A percentile compares a stretch with the other conserved stretches of the same genome.
Conservation (phyloP, 2,329 filamentous ascomycete species). For the Claviceps spartinae region DNA sequence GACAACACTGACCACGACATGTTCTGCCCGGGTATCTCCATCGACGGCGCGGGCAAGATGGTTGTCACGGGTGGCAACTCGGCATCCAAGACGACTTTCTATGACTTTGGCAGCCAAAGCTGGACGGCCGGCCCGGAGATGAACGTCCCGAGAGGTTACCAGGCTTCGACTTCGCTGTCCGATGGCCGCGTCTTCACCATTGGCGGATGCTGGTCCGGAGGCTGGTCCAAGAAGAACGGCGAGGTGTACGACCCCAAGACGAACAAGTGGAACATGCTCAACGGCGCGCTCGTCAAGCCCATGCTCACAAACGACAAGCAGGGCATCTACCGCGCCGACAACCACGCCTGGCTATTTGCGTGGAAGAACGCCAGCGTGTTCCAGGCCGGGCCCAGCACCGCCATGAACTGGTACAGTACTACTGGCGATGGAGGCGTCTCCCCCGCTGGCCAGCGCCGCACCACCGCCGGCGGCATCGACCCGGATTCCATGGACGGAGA, state of each 20-base stretch:
- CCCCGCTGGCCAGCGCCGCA: slow-evolving; percentile 22
- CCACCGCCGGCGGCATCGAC: slow-evolving; percentile 21
- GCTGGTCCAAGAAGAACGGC: slow-evolving; percentile 36
- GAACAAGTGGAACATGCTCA: slow-evolving; percentile 32
- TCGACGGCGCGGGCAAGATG: slow-evolving; percentile 33
- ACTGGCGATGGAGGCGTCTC: slow-evolving; percentile 25
- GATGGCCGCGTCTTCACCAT: slow-evolving; percentile 44
- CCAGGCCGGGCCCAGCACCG: slow-evolving; percentile 8
- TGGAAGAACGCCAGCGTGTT: slow-evolving; percentile 15
- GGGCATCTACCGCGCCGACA: slow-evolving; percentile 32
- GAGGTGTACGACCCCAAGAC: slow-evolving; percentile 35
- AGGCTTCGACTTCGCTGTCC: slow-evolving; percentile 34
- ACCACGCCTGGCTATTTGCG: slow-evolving; percentile 7
- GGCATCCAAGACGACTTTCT: slow-evolving; percentile 34
- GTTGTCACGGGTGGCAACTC: slow-evolving; percentile 41
- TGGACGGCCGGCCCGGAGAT: slow-evolving; percentile 30
- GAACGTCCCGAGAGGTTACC: slow-evolving; percentile 36
- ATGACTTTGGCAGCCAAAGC: slow-evolving; percentile 21
- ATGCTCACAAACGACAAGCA: slow-evolving; percentile 37
- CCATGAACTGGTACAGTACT: slow-evolving; percentile 42
- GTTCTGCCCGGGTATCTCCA: slow-evolving; percentile 37
- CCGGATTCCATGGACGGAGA: slow-evolving; percentile 41
- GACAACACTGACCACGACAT: slow-evolving; percentile 36
- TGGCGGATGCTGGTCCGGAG: slow-evolving; percentile 40
- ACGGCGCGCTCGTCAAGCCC: slow-evolving; percentile 28